A percentile compares a stretch with the other conserved stretches of the same genome.
Conservation (phyloP, 345 rosid genomes). For the Dimocarpus longan region DNA sequence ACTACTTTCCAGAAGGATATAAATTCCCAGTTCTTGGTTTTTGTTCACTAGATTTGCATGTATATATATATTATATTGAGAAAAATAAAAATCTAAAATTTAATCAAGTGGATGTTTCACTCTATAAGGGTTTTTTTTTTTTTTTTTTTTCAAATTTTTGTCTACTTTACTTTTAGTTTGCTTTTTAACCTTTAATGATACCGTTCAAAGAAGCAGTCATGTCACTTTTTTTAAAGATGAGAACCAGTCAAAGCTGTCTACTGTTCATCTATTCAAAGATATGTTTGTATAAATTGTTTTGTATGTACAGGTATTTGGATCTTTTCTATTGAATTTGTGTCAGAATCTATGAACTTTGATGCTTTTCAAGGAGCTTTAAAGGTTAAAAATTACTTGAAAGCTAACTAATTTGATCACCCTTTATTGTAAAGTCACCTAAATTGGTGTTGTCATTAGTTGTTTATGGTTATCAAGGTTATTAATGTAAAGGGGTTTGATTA, state of each 20-base stretch:
- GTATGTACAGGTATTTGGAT: neutral
- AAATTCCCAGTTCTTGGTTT: neutral
- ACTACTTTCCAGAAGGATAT: neutral
- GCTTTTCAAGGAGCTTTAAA: neutral
- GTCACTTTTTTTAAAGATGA: conserved; percentile 22
- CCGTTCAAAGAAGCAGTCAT: conserved; percentile 11
- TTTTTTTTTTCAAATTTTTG: neutral
- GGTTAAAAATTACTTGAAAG: neutral
- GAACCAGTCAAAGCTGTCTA: conserved; percentile 24
- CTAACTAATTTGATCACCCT: neutral
- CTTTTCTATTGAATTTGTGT: neutral
- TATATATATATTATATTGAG: too few species aligned
- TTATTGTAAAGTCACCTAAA: neutral
- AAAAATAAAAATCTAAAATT: neutral
- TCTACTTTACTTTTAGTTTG: neutral
- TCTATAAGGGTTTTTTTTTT: neutral
- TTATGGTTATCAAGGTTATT: neutral
- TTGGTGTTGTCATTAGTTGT: neutral
- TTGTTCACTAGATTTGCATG: too few species aligned
- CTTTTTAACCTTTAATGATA: neutral
- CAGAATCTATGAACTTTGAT: neutral
- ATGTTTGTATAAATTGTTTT: neutral
- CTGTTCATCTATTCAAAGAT: neutral
- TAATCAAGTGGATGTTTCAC: neutral
- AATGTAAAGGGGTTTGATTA: neutral